Conservation (phyloP, 1,284 basidiomycete genomes). For the Moesziomyces globuligerus region DNA sequence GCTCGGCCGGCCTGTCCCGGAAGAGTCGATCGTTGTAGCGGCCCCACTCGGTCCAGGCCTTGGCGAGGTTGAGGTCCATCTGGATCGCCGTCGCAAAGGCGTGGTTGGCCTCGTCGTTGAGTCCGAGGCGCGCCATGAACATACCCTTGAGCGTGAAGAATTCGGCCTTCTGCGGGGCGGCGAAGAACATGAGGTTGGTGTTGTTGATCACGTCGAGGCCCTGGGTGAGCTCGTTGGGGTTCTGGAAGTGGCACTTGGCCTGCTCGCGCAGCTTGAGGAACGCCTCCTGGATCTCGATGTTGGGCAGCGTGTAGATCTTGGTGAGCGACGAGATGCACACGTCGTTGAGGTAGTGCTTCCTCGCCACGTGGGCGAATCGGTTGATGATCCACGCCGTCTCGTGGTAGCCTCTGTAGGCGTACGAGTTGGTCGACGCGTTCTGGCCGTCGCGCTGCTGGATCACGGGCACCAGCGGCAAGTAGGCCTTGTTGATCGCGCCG, state of each 20-base stretch:
- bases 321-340: conserved; percentile 94
- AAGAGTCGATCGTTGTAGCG: conserved; percentile 92
- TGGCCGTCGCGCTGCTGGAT: conserved; percentile 71
- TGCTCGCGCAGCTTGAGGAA: conserved; percentile 99
- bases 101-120: conserved; percentile 88
- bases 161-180: conserved; percentile 91
- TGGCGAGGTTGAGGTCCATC: conserved; percentile 92
- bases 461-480: conserved; percentile 78
- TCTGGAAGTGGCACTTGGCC: conserved; percentile 98
- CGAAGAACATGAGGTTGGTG: conserved; percentile 99
- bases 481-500: conserved; percentile 95
- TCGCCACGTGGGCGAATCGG: conserved; percentile 97
- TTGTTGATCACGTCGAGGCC: conserved; percentile 99
- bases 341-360: conserved; percentile 94
- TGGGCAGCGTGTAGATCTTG: conserved; percentile 98
- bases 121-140: conserved; percentile 90
- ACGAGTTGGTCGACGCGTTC: conserved; percentile 73
- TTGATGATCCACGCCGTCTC: conserved; percentile 99
- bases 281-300: conserved; percentile 99
- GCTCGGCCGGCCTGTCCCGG: conserved; percentile 71
- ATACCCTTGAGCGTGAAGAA: conserved; percentile 99
- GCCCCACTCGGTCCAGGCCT: conserved; percentile 99
- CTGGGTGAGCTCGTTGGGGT: conserved; percentile 88
- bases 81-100: conserved; percentile 82
- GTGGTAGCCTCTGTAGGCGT: conserved; percentile 97